phyloP scores from a whole-genome alignment of 495 filamentous ascomycete genomes.

The Darksidea phi region DNA sequence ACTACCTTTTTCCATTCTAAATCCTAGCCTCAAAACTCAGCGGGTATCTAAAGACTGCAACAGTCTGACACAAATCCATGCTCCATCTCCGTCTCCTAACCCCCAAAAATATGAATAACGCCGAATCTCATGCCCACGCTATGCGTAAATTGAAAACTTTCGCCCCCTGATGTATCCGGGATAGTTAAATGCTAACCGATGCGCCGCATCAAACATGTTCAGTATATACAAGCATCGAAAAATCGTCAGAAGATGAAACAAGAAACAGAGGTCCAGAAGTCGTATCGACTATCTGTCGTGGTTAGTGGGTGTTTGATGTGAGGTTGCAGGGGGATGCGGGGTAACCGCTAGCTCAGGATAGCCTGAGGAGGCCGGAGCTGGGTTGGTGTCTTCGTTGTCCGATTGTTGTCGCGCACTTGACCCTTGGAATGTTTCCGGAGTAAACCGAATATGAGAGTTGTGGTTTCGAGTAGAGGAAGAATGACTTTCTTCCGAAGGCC shows the following conservation, averaged over 20 bases:
- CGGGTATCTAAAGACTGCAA: too few relatives aligned
- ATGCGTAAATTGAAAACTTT: too few relatives aligned
- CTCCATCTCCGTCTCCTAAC: too few relatives aligned
- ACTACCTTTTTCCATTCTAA: too few relatives aligned
- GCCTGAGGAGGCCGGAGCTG: background rate
- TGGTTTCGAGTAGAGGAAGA: background rate
- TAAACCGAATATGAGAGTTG: constrained; percentile 28
- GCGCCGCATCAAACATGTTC: background rate
- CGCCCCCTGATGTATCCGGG: too few relatives aligned
- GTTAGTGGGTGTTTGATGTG: constrained; percentile 8
- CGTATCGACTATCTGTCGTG: constrained; percentile 20
- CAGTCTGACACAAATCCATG: too few relatives aligned
- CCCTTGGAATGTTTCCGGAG: constrained; percentile 23
- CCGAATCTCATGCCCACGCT: too few relatives aligned
- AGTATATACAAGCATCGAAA: background rate
- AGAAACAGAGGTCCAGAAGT: background rate
- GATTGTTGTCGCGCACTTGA: constrained; percentile 1
- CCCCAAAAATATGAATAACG: too few relatives aligned
- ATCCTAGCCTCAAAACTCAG: too few relatives aligned
- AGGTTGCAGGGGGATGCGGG: background rate
- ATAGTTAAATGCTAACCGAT: background rate
- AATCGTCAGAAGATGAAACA: background rate
- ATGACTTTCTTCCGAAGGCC: too few relatives aligned
- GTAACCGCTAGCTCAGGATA: background rate
- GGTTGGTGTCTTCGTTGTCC: background rate